A percentile compares a stretch with the other conserved stretches of the same genome.
These are phyloP conservation scores for Camellia japonica DNA, from an alignment of 148 eudicot genomes.

Conservation along the genomic window DNA sequence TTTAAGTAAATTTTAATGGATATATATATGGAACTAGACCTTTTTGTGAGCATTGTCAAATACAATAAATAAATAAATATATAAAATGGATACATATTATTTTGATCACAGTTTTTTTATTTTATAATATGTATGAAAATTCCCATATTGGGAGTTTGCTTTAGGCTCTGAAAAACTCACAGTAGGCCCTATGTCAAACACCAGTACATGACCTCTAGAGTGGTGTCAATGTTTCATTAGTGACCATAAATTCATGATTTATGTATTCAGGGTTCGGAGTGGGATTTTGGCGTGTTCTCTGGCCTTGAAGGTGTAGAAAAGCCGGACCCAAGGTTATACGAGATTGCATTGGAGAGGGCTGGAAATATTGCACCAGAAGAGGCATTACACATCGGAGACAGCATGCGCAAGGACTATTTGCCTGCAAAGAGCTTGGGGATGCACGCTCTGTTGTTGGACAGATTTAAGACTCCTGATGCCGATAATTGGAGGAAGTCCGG, in stretches of 20 bases:
- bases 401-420: slow-evolving; percentile 81
- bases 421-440: slow-evolving; percentile 87
- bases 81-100: too few relatives aligned
- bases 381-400: slow-evolving; percentile 85
- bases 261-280: slow-evolving; percentile 68
- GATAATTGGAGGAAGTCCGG: slow-evolving; percentile 77
- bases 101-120: too few relatives aligned
- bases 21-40: too few relatives aligned
- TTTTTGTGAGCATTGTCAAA: too few relatives aligned
- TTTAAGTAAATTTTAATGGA: too few relatives aligned
- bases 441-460: slow-evolving; percentile 82
- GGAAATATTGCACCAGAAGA: slow-evolving; percentile 76
- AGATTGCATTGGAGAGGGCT: slow-evolving; percentile 84
- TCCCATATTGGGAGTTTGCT: too few relatives aligned
- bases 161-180: too few relatives aligned
- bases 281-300: slow-evolving; percentile 96
- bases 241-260: background rate
- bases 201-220: too few relatives aligned
- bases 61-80: too few relatives aligned
- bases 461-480: slow-evolving; percentile 85
- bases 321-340: slow-evolving; percentile 73
- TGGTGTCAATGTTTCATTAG: too few relatives aligned
- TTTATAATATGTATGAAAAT: too few relatives aligned
- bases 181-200: too few relatives aligned
- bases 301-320: slow-evolving; percentile 97